Evolutionary conservation across 2,329 filamentous ascomycete species (phyloP).

Genomic region (Fusarium sp.): DNA sequence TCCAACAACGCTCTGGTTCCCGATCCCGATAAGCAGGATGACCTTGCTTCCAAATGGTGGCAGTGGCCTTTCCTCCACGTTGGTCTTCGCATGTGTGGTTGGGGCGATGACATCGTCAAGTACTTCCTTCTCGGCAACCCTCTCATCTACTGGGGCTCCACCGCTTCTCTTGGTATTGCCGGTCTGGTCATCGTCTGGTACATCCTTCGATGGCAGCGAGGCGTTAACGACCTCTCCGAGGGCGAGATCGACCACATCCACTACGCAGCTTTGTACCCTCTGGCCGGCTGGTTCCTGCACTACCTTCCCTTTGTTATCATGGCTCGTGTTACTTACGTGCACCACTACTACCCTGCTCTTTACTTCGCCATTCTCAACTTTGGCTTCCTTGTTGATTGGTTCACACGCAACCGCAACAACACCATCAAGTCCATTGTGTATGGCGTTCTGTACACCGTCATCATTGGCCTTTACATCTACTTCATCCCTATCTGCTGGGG

Average conservation of each 20-base stretch:
- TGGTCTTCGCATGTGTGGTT: slow-evolving; percentile 97
- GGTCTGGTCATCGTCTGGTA: slow-evolving; percentile 83
- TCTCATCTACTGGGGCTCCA: slow-evolving; percentile 94
- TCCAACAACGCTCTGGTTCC: slow-evolving; percentile 98
- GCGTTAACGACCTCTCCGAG: slow-evolving; percentile 83
- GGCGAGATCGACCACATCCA: slow-evolving; percentile 92
- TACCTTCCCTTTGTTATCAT: slow-evolving; percentile 96
- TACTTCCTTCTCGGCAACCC: slow-evolving; percentile 99
- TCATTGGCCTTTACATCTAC: slow-evolving; percentile 85
- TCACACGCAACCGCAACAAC: slow-evolving; percentile 73
- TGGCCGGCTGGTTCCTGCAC: slow-evolving; percentile 94
- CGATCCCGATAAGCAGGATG: slow-evolving; percentile 98
- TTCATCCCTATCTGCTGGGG: slow-evolving; percentile 97
- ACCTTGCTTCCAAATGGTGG: slow-evolving; percentile 96
- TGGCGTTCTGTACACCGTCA: slow-evolving; percentile 74
- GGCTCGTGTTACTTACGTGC: slow-evolving; percentile 98
- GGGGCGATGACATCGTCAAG: slow-evolving; percentile 95
- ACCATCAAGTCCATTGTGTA: slow-evolving; percentile 76
- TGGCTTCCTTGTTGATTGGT: slow-evolving; percentile 90
- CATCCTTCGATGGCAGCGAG: slow-evolving; percentile 93
- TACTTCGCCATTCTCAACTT: slow-evolving; percentile 95
- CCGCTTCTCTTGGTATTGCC: slow-evolving; percentile 79
- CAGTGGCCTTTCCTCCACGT: slow-evolving; percentile 98
- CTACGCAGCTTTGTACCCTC: slow-evolving; percentile 90
- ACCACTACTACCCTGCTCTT: slow-evolving; percentile 98